Evolutionary conservation across 2,329 filamentous ascomycete species (phyloP).

Genomic region (Macrophomina phaseolina): DNA sequence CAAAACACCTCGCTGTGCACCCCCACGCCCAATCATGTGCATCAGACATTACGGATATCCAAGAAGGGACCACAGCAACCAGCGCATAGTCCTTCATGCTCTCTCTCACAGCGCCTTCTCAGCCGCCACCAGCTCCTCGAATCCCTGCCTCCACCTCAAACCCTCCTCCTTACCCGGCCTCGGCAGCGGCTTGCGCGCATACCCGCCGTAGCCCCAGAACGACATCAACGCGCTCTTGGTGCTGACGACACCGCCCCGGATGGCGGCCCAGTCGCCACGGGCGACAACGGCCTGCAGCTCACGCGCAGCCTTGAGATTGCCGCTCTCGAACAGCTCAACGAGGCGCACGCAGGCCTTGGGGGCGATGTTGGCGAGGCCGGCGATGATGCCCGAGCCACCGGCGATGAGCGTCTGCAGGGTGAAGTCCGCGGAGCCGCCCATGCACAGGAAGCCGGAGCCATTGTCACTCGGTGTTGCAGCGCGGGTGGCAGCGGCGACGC

Average conservation of each 20-base stretch:
- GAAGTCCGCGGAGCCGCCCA: slow-evolving; percentile 77
- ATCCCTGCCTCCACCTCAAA: slow-evolving; percentile 48
- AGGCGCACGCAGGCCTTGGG: slow-evolving; percentile 70
- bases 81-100: background rate
- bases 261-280: slow-evolving; percentile 71
- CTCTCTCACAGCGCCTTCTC: slow-evolving; percentile 40
- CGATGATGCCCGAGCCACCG: slow-evolving; percentile 74
- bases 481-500: slow-evolving; percentile 61
- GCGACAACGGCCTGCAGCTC: slow-evolving; percentile 70
- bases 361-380: slow-evolving; percentile 72
- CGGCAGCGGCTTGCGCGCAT: slow-evolving; percentile 63
- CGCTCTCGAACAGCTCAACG: slow-evolving; percentile 64
- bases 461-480: slow-evolving; percentile 44
- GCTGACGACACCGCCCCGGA: slow-evolving; percentile 71
- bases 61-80: background rate
- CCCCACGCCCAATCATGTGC: too few species aligned
- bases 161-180: slow-evolving; percentile 52
- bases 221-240: slow-evolving; percentile 69
- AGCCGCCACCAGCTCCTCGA: slow-evolving; percentile 52
- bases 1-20: background rate
- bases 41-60: too few species aligned
- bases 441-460: slow-evolving; percentile 68
- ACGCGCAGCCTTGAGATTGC: slow-evolving; percentile 65
- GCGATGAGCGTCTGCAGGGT: slow-evolving; percentile 72
- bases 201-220: slow-evolving; percentile 70